These are phyloP conservation scores for Coelastrella sp. DNA, from an alignment of 139 green algal species.

Conservation along the genomic window DNA sequence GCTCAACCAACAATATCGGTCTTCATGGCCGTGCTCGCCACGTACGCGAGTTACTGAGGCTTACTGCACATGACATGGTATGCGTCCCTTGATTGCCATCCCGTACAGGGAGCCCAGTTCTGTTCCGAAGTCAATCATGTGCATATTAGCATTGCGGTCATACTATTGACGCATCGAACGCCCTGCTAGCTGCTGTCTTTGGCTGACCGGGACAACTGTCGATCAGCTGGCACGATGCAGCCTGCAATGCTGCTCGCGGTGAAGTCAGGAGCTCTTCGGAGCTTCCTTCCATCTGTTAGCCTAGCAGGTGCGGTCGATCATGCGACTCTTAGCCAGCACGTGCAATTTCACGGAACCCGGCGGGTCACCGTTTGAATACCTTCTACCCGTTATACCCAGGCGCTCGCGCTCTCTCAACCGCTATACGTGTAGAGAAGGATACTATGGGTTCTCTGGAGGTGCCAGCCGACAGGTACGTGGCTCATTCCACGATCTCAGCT, in stretches of 20 bases:
- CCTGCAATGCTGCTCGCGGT: slow-evolving; percentile 31
- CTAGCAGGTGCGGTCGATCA: background rate
- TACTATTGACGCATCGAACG: no score
- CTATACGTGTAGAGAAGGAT: slow-evolving; percentile 78
- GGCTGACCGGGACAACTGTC: background rate
- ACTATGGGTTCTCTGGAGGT: slow-evolving; percentile 92
- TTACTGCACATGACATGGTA: background rate
- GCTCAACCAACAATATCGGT: no score
- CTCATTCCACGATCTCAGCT: background rate
- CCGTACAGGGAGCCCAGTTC: background rate
- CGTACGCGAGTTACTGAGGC: background rate
- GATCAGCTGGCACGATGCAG: slow-evolving; percentile 30
- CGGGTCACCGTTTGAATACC: background rate
- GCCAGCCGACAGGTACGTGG: slow-evolving; percentile 81
- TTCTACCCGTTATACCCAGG: background rate
- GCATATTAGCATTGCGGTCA: no score
- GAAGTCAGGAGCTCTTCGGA: background rate
- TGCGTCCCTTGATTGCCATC: background rate
- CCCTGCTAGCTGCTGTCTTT: background rate
- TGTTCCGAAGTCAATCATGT: background rate
- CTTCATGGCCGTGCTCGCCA: no score
- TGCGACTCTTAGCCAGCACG: background rate
- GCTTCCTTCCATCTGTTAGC: background rate
- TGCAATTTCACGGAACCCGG: background rate
- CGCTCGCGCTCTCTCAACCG: background rate